Base-by-base conservation (phyloP, 2,329 filamentous ascomycete species). In the Leptoxyphium fumago region DNA sequence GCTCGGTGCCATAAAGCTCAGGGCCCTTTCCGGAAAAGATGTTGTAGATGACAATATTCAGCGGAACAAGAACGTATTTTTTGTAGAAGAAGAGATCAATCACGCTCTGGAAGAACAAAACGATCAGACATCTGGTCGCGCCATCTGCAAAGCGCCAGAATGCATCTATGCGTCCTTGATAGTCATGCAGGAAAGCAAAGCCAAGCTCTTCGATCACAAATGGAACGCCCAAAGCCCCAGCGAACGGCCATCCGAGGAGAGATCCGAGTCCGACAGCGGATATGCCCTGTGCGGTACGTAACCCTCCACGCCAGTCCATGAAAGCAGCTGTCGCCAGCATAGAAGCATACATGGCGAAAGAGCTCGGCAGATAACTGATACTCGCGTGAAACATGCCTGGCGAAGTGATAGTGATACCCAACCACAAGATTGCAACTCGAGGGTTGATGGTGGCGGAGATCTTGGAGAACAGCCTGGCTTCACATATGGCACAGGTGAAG, bases 31-130 rank as follows among this genome's bases (percentile, higher is more conserved):
- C 84, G 6, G 84, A 83, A 59, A 98, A 89, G 38, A 98, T 77
- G 60, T 98, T 98, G 72, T 98, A 98, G 51, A 82, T 77, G 56
- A 98, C 80, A 56, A 98, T 96, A 58, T 95, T 95, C 72, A 86
- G 83, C 0, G 87, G 79, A 6, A 94, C 85, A 34, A 88, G 63
- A 3, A 78, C 79, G 6, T 82, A 52, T 56, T 84, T 84, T 51
- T 77, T 80, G 66, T 94, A 96, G 62, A 94, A 94, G 59, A 85
- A 83, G 11, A 79, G 74, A 57, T 94, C 91, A 53, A 93, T 68
- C 5, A 68, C 65, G 5, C 81, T 71, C 58, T 94, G 86, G 2
- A 79, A 52, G 36, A 71, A 82, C 52, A 93, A 58, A n/a, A 91
- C 66, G 2, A 80, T 53, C 2, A 86, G 45, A 7, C 78, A 80